phyloP scores from a whole-genome alignment of 225 moss, liverwort and hornwort genomes.

The Thuidium tamariscinum region DNA sequence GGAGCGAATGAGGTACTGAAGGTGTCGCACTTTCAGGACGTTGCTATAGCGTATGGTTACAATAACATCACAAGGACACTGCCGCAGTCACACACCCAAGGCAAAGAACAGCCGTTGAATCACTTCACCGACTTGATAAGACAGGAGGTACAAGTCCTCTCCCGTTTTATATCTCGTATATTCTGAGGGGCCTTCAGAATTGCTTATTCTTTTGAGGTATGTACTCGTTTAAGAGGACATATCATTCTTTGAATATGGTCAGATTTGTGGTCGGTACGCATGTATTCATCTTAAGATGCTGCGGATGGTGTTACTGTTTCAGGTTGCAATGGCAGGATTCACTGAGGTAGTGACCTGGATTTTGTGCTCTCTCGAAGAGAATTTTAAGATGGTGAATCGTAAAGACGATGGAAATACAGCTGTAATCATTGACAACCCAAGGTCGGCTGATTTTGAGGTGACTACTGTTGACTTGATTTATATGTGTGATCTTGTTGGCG shows the following conservation, averaged over 20 bases:
- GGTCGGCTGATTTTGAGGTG: slow-evolving; percentile 71
- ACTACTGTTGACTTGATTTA: background rate
- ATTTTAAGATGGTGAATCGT: slow-evolving; percentile 71
- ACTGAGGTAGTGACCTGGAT: slow-evolving; percentile 96
- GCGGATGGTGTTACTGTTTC: background rate
- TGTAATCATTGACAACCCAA: slow-evolving; percentile 64
- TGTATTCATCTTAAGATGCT: background rate
- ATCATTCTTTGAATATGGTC: background rate
- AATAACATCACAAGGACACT: slow-evolving; percentile 70
- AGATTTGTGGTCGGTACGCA: background rate
- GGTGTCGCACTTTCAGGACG: slow-evolving; percentile 54
- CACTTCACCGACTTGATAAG: slow-evolving; percentile 79
- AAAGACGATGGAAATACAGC: slow-evolving; percentile 63
- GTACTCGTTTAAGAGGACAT: background rate
- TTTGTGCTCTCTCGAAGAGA: slow-evolving; percentile 71
- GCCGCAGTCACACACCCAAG: slow-evolving; percentile 66
- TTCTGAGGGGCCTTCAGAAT: background rate
- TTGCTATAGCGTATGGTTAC: slow-evolving; percentile 88
- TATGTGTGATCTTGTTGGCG: background rate
- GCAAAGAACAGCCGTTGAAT: slow-evolving; percentile 84
- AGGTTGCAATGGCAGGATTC: slow-evolving; percentile 91
- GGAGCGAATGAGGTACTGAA: background rate
- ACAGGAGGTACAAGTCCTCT: slow-evolving; percentile 49
- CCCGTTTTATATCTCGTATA: background rate
- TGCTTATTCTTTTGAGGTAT: background rate